Evolutionary conservation across 768 basidiomycete genomes (phyloP), one percentile per base, ranked within the genome.

Genomic region (Myochromella boudieri): DNA sequence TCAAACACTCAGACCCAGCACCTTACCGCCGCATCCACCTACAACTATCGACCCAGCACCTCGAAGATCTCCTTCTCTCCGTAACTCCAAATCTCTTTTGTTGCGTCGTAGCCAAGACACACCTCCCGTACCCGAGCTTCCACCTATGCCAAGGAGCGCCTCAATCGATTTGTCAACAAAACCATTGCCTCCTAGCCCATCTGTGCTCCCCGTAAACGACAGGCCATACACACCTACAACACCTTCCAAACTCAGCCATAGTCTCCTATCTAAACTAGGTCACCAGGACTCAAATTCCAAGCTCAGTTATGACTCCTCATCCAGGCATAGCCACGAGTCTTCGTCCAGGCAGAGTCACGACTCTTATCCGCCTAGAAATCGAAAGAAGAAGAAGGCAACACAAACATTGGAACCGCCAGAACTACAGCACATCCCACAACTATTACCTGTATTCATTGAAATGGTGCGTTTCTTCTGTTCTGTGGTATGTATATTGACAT

Each of bases 371-470:
- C n/a, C n/a, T n/a, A n/a, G 11, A 41, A 41, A 25, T 46, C 46
- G 24, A 38, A 67, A 58, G 56, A 71, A 68, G 47, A 68, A 68
- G 63, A 85, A 72, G 51, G 62, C 63, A 18, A 49, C 60, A 1
- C 65, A 68, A 34, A 58, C 69, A 6, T 64, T 88, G 34, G 78
- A 82, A 54, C 84, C 87, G 34, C 97, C 97, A 1, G 82, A 89
- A 42, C 70, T 97, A 37, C 68, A 73, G 37, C 77, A 85, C 58
- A 80, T 98, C 42, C 87, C 91, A n/a, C 75, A 82, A 49, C 64
- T 99, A 17, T 69, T 97, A 28, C 93, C 95, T 1, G 57, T 98
- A 21, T 97, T 98, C 63, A 78, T 87, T 34, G 97, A 98, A 69
- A 83, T 97, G 78, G 94, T 97, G 51, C 60, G 83, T 68, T 21